Conservation (phyloP, 2,329 filamentous ascomycete species). For the Exserohilum turcica region DNA sequence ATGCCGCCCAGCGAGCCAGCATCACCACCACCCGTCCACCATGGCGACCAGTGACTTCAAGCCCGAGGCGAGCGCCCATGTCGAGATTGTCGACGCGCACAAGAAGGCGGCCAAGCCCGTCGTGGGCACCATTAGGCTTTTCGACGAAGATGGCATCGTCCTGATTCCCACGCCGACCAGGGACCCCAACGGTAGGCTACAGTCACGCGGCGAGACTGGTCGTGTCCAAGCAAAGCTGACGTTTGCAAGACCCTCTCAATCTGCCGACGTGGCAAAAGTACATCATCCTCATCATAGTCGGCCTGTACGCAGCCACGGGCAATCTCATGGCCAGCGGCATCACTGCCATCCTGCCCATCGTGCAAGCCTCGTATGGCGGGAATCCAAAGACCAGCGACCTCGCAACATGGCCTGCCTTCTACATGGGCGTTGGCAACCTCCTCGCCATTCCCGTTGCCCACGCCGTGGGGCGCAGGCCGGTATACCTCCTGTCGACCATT, state of each 20-base stretch:
- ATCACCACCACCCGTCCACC: background rate
- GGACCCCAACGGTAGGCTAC: conserved; percentile 16
- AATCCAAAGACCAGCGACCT: conserved; percentile 14
- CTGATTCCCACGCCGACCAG: conserved; percentile 17
- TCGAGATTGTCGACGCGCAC: conserved; percentile 14
- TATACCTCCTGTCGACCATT: conserved; percentile 15
- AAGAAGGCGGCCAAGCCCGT: conserved; percentile 19
- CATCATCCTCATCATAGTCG: conserved; percentile 15
- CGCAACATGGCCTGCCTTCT: conserved; percentile 18
- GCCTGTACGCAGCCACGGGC: conserved; percentile 14
- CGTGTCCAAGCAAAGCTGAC: background rate
- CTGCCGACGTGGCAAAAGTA: conserved; percentile 18
- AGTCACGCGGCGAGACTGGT: background rate
- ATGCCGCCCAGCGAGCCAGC: background rate
- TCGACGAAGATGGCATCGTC: conserved; percentile 16
- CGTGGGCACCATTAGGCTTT: conserved; percentile 17
- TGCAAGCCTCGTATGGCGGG: conserved; percentile 8
- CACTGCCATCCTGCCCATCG: conserved; percentile 13
- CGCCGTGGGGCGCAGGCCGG: conserved; percentile 14
- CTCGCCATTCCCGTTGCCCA: conserved; percentile 16
- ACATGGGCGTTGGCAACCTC: conserved; percentile 18
- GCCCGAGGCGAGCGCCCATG: conserved; percentile 6
- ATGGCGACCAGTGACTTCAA: conserved; percentile 10
- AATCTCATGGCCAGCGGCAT: conserved; percentile 19
- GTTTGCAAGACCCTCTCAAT: conserved; percentile 13